These are phyloP conservation scores for Pseudevernia furfuracea DNA, from an alignment of 495 filamentous ascomycete species.

Conservation along the genomic window DNA sequence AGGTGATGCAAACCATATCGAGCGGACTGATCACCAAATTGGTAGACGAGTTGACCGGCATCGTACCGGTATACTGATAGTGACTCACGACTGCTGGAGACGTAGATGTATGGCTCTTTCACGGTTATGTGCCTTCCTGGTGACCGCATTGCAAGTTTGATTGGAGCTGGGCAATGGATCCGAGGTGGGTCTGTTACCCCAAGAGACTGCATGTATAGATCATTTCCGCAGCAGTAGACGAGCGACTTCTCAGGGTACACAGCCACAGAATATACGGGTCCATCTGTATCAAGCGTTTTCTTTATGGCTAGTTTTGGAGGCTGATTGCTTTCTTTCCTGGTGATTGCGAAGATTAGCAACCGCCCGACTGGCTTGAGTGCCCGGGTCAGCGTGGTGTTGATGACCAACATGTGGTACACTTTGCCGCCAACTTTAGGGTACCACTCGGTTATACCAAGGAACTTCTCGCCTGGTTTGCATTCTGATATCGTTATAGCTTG, in stretches of 20 bases:
- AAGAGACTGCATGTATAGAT: conserved; percentile 19
- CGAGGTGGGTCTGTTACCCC: conserved; percentile 6
- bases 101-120: conserved; percentile 34
- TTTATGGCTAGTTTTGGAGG: conserved; percentile 26
- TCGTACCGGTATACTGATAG: conserved; percentile 35
- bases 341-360: conserved; percentile 18
- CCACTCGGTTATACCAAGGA: conserved; percentile 47
- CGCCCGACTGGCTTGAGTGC: conserved; percentile 10
- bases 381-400: conserved; percentile 24
- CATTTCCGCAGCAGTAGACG: conserved; percentile 24
- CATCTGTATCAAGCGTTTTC: conserved; percentile 33
- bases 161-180: conserved; percentile 30
- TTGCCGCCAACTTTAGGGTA: conserved; percentile 35
- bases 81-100: conserved; percentile 40
- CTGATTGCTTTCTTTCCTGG: neutral
- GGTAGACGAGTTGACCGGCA: conserved; percentile 30
- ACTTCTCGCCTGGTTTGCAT: conserved; percentile 38
- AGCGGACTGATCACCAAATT: conserved; percentile 31
- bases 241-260: conserved; percentile 32
- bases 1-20: conserved; percentile 39
- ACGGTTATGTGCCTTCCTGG: conserved; percentile 39
- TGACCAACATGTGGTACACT: conserved; percentile 42
- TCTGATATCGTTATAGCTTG: neutral
- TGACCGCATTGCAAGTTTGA: conserved; percentile 34
- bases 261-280: conserved; percentile 39